Evolutionary conservation across 768 basidiomycete species (phyloP), one percentile per base, ranked within the genome.

Genomic region (Termitomyces sp.): DNA sequence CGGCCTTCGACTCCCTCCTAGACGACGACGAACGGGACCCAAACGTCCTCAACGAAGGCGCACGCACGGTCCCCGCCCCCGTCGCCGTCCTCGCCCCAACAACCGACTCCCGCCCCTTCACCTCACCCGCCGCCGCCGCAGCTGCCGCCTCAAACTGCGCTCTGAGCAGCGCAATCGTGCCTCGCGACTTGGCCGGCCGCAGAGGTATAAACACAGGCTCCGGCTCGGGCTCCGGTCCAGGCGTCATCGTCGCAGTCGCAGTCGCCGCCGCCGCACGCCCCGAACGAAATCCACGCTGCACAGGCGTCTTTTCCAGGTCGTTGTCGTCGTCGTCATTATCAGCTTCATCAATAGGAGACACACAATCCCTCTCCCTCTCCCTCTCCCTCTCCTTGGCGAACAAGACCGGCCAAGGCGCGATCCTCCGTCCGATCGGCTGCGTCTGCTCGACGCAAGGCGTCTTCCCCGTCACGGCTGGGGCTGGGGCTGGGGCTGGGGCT

Each of bases 341-440:
- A 10, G 26, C 35, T n/a, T 56, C 35, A 6, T 38, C 41, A 49
- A 36, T 35, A 33, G 32, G 41, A 28, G 41, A 40, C 26, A 40
- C 40, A 13, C 36, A n/a, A 41, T 28, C 40, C 38, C 38, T 38
- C 36, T 36, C 36, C 14, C 8, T 38, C 36, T 36, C 36, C 14
- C 8, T 40, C 16, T 40, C 41, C n/a, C 20, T 43, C 28, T 18
- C 23, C 23, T 23, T 23, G 23, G 23, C n/a, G 4, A 72, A 49
- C 7, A 86, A 69, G 7, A 75, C 74, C 0, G 81, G 73, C 86
- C 86, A 89, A 0, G 87, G 86, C 0, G 81, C 79, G 51, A 89
- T 89, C 57, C 80, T 84, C 67, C 82, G 79, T 0, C 82, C 83
- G 8, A 85, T n/a, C 26, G 28, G 28, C 26, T 18, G 43, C 5